A percentile compares a stretch with the other conserved stretches of the same genome.
These are phyloP conservation scores for Coprinopsis strossmayeri DNA, from an alignment of 768 basidiomycete genomes.

Conservation along the genomic window DNA sequence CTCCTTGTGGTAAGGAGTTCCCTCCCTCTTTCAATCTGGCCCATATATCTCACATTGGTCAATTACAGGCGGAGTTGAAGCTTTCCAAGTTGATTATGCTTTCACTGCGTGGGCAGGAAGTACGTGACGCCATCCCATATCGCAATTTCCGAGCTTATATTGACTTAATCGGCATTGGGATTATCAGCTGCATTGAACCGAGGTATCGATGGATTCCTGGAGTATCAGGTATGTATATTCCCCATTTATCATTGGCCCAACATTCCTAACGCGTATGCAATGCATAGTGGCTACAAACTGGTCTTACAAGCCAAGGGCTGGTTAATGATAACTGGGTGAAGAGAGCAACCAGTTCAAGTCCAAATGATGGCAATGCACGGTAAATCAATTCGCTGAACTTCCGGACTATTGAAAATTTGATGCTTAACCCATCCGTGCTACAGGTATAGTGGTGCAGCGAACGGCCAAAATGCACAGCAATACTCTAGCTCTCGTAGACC, in stretches of 20 bases:
- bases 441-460: neutral
- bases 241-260: neutral
- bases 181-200: constrained; percentile 14
- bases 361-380: constrained; percentile 4
- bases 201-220: constrained; percentile 18
- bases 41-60: neutral
- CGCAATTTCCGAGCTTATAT: neutral
- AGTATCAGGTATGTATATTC: constrained; percentile 18
- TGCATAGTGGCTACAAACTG: constrained; percentile 17
- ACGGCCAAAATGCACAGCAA: neutral
- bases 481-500: no score
- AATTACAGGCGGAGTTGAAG: constrained; percentile 13
- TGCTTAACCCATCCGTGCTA: no score
- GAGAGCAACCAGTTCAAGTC: constrained; percentile 7
- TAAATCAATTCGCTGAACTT: neutral
- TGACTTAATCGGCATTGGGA: neutral
- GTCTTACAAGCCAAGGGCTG: constrained; percentile 15
- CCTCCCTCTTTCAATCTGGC: neutral
- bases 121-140: constrained; percentile 2
- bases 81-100: constrained; percentile 19
- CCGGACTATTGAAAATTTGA: neutral
- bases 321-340: constrained; percentile 8
- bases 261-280: neutral
- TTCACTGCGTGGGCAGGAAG: constrained; percentile 20
- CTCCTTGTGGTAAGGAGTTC: constrained; percentile 14